phyloP scores from a whole-genome alignment of 352 stramenopile genomes.

The Phytophthora multivora region DNA sequence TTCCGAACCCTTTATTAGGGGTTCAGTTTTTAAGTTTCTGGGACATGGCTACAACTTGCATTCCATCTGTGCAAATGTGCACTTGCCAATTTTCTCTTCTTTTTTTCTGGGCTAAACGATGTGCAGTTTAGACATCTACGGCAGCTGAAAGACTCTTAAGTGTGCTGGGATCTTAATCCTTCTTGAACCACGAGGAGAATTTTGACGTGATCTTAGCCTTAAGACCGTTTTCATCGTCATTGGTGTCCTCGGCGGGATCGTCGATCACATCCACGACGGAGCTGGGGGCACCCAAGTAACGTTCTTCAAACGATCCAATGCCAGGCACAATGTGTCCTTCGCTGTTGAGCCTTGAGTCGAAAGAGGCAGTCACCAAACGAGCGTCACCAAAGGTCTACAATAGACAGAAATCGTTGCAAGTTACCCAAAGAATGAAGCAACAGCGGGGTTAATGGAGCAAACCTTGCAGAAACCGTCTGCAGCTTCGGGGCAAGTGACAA shows the following conservation, averaged over 20 bases:
- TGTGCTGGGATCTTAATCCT: constrained; percentile 17
- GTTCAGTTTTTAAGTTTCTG: too few relatives aligned
- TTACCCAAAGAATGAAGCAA: constrained; percentile 5
- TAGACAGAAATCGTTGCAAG: neutral
- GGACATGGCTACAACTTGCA: constrained; percentile 12
- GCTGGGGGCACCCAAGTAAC: constrained; percentile 56
- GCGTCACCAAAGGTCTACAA: constrained; percentile 70
- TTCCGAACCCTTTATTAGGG: too few relatives aligned
- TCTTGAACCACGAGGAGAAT: constrained; percentile 41
- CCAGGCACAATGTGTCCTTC: constrained; percentile 73
- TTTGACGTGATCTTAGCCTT: constrained; percentile 50
- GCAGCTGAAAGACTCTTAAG: neutral
- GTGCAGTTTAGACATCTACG: constrained; percentile 2
- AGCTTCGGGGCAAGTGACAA: constrained; percentile 82
- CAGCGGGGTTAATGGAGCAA: neutral
- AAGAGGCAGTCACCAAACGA: constrained; percentile 78
- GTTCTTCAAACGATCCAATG: constrained; percentile 77
- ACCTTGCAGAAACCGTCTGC: constrained; percentile 83
- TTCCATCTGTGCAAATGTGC: constrained; percentile 5
- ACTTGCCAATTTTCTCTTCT: neutral
- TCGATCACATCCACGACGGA: constrained; percentile 44
- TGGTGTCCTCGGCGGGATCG: constrained; percentile 18
- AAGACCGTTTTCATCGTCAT: constrained; percentile 41
- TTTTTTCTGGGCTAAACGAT: neutral
- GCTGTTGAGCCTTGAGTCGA: constrained; percentile 62